phyloP scores from a whole-genome alignment of 2,329 filamentous ascomycete genomes.

The Chrysoporthe cubensis region DNA sequence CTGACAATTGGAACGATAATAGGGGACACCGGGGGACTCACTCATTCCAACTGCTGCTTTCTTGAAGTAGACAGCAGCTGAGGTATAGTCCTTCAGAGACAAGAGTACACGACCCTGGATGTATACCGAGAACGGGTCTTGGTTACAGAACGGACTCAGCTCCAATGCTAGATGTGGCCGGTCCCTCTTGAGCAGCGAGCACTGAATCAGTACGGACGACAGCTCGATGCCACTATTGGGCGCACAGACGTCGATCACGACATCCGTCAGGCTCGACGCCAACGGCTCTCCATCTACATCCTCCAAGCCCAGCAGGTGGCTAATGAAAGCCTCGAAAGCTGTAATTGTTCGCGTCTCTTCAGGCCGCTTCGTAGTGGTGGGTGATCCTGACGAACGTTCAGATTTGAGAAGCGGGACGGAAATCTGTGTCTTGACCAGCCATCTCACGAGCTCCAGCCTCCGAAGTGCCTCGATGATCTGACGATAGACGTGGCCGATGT shows the following conservation, averaged over 20 bases:
- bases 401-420: conserved; percentile 50
- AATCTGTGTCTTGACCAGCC: conserved; percentile 66
- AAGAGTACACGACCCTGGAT: conserved; percentile 82
- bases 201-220: conserved; percentile 64
- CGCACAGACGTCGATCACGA: conserved; percentile 68
- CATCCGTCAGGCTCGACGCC: conserved; percentile 65
- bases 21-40: conserved; percentile 50
- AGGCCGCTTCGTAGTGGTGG: conserved; percentile 44
- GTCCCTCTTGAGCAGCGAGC: conserved; percentile 62
- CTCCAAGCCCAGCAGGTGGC: conserved; percentile 69
- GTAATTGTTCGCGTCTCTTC: conserved; percentile 57
- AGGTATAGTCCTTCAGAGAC: conserved; percentile 71
- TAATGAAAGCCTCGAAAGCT: conserved; percentile 62
- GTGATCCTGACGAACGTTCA: conserved; percentile 41
- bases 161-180: conserved; percentile 64
- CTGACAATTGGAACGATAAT: background rate
- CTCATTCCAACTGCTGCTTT: conserved; percentile 83
- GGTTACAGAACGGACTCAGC: conserved; percentile 58
- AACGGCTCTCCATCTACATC: conserved; percentile 55
- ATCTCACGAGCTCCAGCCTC: conserved; percentile 73
- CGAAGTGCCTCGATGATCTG: conserved; percentile 72
- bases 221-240: conserved; percentile 68
- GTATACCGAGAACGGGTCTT: conserved; percentile 72
- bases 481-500: conserved; percentile 72
- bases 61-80: conserved; percentile 76